phyloP scores from a whole-genome alignment of 768 basidiomycete genomes.

The Lactarius hatsudake region DNA sequence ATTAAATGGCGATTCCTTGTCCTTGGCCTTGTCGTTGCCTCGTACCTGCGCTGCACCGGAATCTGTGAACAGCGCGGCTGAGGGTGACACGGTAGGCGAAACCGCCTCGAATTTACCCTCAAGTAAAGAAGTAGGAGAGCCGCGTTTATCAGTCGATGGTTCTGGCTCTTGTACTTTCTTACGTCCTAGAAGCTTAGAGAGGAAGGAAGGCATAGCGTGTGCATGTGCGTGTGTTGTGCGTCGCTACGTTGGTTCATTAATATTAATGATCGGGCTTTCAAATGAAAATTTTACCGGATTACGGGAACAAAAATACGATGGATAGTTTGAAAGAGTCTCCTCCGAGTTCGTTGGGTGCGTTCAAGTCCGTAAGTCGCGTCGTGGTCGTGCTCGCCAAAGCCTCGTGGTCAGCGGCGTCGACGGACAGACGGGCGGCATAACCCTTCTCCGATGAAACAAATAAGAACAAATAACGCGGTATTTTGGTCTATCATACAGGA shows the following conservation, averaged over 20 bases:
- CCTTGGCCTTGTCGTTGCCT: conserved; percentile 36
- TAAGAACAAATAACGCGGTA: conserved; percentile 20
- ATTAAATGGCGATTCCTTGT: conserved; percentile 44
- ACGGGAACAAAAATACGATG: not conserved
- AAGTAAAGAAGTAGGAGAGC: conserved; percentile 48
- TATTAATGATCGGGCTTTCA: conserved; percentile 9
- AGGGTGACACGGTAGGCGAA: conserved; percentile 45
- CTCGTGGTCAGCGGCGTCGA: not conserved
- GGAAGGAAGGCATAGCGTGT: conserved; percentile 56
- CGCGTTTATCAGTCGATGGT: conserved; percentile 39
- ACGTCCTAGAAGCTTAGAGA: conserved; percentile 76
- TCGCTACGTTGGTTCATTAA: conserved; percentile 18
- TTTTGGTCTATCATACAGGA: not conserved
- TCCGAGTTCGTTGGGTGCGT: not conserved
- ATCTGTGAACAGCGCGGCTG: conserved; percentile 32
- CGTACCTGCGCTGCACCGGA: conserved; percentile 34
- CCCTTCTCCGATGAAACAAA: not conserved
- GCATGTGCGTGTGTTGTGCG: not conserved
- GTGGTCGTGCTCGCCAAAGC: conserved; percentile 8
- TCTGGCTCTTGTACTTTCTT: conserved; percentile 58
- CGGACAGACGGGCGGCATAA: not conserved
- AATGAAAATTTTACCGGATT: not conserved
- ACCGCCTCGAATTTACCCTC: conserved; percentile 77
- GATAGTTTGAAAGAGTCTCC: not conserved
- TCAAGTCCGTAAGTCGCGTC: conserved; percentile 4